phyloP scores from a whole-genome alignment of 2,329 filamentous ascomycete genomes.

The Aspergillus tanneri region DNA sequence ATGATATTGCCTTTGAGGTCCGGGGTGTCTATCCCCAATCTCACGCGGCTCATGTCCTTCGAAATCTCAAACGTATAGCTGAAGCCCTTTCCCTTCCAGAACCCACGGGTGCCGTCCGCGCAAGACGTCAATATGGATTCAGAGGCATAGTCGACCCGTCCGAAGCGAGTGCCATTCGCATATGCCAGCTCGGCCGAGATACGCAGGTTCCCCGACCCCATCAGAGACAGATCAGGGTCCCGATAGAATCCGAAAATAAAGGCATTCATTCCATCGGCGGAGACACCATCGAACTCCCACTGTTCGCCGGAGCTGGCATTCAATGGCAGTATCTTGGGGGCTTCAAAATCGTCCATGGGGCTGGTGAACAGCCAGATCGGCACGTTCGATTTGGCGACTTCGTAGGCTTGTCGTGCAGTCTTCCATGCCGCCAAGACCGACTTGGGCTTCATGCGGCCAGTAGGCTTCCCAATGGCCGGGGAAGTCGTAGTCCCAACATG shows the following conservation, averaged over 20 bases:
- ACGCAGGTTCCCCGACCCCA: not conserved
- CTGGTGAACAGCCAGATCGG: not conserved
- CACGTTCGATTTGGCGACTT: not conserved
- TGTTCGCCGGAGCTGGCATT: not conserved
- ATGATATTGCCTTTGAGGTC: not conserved
- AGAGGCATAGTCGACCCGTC: not conserved
- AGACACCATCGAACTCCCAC: conserved; percentile 2
- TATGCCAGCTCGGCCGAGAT: not conserved
- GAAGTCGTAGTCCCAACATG: no score
- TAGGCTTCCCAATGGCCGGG: no score
- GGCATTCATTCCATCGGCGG: not conserved
- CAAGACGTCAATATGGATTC: not conserved
- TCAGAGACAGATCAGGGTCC: not conserved
- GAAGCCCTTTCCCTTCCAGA: not conserved
- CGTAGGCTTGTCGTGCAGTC: no score
- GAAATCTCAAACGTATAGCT: not conserved
- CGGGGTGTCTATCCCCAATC: not conserved
- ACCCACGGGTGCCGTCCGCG: not conserved
- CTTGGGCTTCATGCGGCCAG: no score
- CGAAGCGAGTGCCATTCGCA: not conserved
- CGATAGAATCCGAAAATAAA: conserved; percentile 1
- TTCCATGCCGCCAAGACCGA: no score
- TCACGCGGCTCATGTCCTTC: not conserved
- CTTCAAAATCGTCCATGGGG: not conserved
- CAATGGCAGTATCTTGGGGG: not conserved